A percentile compares a stretch with the other conserved stretches of the same genome.
These are phyloP conservation scores for Leishmania gerbilli DNA, from an alignment of 208 protist genomes.

Conservation along the genomic window DNA sequence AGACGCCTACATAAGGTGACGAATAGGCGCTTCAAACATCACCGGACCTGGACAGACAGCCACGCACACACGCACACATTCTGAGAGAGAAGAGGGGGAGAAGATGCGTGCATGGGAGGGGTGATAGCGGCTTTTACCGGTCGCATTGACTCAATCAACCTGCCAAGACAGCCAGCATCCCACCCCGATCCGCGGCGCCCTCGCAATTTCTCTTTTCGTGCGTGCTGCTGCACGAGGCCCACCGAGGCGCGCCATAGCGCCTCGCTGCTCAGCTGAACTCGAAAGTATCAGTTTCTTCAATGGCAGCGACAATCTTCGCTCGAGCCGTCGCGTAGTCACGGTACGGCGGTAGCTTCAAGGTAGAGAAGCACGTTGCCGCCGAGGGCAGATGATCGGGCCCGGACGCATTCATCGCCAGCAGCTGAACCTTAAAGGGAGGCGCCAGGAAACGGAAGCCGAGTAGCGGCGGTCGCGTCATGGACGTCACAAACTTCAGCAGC, in stretches of 20 bases:
- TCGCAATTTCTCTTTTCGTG: neutral
- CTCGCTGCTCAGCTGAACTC: slow-evolving; percentile 60
- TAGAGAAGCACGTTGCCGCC: slow-evolving; percentile 93
- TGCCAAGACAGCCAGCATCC: neutral
- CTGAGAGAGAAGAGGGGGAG: neutral
- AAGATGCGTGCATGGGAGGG: neutral
- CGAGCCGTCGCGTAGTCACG: slow-evolving; percentile 51
- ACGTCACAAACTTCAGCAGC: slow-evolving; percentile 91
- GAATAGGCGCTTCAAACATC: neutral
- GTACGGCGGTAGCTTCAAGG: slow-evolving; percentile 93
- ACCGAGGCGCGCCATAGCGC: neutral
- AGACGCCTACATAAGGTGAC: neutral
- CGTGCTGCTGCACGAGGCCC: neutral
- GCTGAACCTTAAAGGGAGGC: slow-evolving; percentile 88
- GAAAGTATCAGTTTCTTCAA: slow-evolving; percentile 87
- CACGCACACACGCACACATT: neutral
- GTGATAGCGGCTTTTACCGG: neutral
- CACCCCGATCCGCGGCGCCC: neutral
- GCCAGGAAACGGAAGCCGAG: slow-evolving; percentile 92
- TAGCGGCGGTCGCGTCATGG: slow-evolving; percentile 84
- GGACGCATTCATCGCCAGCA: slow-evolving; percentile 41
- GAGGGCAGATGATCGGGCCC: slow-evolving; percentile 80
- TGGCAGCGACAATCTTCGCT: slow-evolving; percentile 89
- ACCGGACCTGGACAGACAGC: neutral
- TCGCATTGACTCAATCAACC: neutral